These are phyloP conservation scores for Didymella glomerata DNA, from an alignment of 2,329 filamentous ascomycete species.

Conservation along the genomic window DNA sequence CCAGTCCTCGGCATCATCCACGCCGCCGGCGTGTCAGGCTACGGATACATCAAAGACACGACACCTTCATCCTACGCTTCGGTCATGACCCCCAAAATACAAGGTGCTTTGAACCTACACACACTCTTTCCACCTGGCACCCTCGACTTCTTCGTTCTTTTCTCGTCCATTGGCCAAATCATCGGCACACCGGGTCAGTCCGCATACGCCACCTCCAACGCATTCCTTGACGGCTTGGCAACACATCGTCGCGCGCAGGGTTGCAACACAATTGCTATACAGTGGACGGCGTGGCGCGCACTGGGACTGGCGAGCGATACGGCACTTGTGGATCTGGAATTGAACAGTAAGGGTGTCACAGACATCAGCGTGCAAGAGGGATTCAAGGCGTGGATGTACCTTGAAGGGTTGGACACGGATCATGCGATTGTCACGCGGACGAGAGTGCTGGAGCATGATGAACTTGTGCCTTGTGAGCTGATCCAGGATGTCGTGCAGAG, in stretches of 20 bases:
- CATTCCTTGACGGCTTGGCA: slow-evolving; percentile 43
- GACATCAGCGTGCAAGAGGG: slow-evolving; percentile 54
- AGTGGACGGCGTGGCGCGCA: slow-evolving; percentile 56
- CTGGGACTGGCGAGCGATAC: slow-evolving; percentile 52
- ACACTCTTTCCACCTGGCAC: slow-evolving; percentile 35
- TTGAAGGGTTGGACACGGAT: slow-evolving; percentile 49
- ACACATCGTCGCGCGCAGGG: slow-evolving; percentile 42
- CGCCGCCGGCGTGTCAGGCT: slow-evolving; percentile 52
- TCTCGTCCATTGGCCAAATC: slow-evolving; percentile 39
- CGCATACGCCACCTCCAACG: slow-evolving; percentile 41
- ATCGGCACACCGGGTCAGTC: slow-evolving; percentile 36
- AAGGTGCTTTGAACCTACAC: slow-evolving; percentile 41
- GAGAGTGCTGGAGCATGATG: slow-evolving; percentile 43
- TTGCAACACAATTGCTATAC: slow-evolving; percentile 54
- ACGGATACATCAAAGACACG: slow-evolving; percentile 48
- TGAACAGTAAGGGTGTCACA: slow-evolving; percentile 55
- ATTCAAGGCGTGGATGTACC: slow-evolving; percentile 55
- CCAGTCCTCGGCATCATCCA: slow-evolving; percentile 55
- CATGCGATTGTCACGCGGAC: slow-evolving; percentile 52
- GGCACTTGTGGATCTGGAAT: slow-evolving; percentile 54
- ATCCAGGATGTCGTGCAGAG: slow-evolving; percentile 30
- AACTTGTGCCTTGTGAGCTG: slow-evolving; percentile 33
- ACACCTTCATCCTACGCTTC: slow-evolving; percentile 40
- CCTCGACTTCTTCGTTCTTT: slow-evolving; percentile 41
- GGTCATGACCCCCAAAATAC: slow-evolving; percentile 48